A percentile compares a stretch with the other conserved stretches of the same genome.
phyloP scores from a whole-genome alignment of 495 filamentous ascomycete genomes.

The Filosporella fistucella region DNA sequence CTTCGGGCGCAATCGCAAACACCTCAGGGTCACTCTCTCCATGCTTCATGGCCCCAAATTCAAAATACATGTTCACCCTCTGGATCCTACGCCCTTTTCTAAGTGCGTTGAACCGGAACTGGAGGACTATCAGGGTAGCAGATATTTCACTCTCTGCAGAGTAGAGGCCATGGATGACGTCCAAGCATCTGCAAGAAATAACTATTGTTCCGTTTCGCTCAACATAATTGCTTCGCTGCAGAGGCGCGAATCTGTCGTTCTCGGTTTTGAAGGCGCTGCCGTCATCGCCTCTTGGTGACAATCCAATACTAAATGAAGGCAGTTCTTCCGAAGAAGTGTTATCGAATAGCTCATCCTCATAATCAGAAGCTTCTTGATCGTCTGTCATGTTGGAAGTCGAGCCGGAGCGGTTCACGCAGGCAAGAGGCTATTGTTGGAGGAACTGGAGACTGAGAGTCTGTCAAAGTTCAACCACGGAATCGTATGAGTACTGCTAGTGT shows the following conservation, averaged over 20 bases:
- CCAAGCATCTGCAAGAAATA: background rate
- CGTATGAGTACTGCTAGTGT: too few relatives aligned
- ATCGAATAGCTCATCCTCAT: too few relatives aligned
- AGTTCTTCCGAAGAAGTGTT: too few relatives aligned
- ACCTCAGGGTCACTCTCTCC: slow-evolving; percentile 18
- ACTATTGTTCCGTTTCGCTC: background rate
- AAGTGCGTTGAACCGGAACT: slow-evolving; percentile 20
- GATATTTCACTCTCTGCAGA: background rate
- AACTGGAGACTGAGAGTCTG: too few relatives aligned
- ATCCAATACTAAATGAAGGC: background rate
- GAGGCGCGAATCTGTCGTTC: background rate
- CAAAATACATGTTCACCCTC: slow-evolving; percentile 14
- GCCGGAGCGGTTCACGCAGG: too few relatives aligned
- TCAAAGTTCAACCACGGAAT: too few relatives aligned
- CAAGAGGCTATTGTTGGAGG: too few relatives aligned
- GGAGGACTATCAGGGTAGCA: slow-evolving; percentile 19
- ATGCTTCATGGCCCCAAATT: slow-evolving; percentile 3
- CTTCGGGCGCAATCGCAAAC: background rate
- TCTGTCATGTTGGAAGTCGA: too few relatives aligned
- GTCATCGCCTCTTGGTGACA: background rate
- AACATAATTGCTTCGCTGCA: background rate
- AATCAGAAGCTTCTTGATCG: too few relatives aligned
- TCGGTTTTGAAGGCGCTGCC: background rate
- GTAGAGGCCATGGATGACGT: background rate
- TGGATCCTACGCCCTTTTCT: slow-evolving; percentile 17